Conservation (phyloP, 345 rosid species). For the Ricinus communis region DNA sequence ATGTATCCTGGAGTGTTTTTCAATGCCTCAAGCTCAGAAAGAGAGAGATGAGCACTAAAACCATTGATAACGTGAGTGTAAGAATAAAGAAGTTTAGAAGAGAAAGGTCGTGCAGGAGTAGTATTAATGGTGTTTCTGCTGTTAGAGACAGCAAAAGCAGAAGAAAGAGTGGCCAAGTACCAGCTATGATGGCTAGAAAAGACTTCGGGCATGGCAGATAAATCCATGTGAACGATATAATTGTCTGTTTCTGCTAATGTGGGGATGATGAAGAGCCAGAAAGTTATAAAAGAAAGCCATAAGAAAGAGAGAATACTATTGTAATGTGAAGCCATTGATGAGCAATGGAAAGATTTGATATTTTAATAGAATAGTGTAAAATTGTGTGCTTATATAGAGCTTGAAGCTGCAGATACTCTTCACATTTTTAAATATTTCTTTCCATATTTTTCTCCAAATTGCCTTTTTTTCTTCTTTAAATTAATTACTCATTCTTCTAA, state of each 20-base stretch:
- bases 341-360: neutral
- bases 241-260: slow-evolving; percentile 17
- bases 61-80: slow-evolving; percentile 25
- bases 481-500: too few relatives aligned
- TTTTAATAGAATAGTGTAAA: neutral
- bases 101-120: neutral
- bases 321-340: slow-evolving; percentile 18
- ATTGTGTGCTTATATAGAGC: neutral
- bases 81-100: slow-evolving; percentile 17
- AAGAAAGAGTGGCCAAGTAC: slow-evolving; percentile 21
- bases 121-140: neutral
- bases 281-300: neutral
- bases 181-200: slow-evolving; percentile 21
- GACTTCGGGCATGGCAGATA: slow-evolving; percentile 25
- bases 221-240: slow-evolving; percentile 32
- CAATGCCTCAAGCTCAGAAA: slow-evolving; percentile 25
- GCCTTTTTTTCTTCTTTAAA: too few relatives aligned
- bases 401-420: neutral
- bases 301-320: neutral
- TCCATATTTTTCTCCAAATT: neutral
- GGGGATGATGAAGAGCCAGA: slow-evolving; percentile 9
- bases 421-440: neutral
- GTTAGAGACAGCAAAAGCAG: neutral
- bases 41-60: slow-evolving; percentile 25
- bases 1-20: slow-evolving; percentile 20